Base-by-base conservation (phyloP, 345 rosid genomes). In the Brassica juncea region DNA sequence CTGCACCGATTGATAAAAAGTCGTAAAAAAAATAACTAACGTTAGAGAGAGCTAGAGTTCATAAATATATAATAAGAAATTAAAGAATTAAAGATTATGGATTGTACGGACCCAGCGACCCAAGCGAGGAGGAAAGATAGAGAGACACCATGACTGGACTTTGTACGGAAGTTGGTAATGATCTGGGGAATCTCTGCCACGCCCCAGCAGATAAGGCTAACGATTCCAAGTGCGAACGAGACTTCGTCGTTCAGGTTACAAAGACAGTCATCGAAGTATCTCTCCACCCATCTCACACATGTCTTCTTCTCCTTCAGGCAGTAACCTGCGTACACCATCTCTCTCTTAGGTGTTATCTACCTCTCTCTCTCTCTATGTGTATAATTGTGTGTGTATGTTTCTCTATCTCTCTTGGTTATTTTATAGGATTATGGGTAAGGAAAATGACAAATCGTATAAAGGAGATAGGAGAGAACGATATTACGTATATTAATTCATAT, bases 181-280 rank as follows among this genome's bases (percentile, higher is more conserved):
- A 94, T 90, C 77, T 94, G 99, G 35, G 98, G 99, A 78, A 94
- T 81, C 80, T 94, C 99, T 1, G 98, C 99, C 27, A 93, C 91
- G 7, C 89, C 94, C 99, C 99, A 94, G 34, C 92, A 88, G 8
- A 91, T 76, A 1, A 94, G 68, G 75, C 99, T 91, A 5, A 44
- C 55, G 6, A 94, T 60, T 4, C 98, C 99, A 30, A 92, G 92
- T 1, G 68, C 84, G 68, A 94, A 94, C 0, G 98, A 92, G 14
- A 90, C 61, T 6, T 87, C 99, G 63, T 94, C 99, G 57, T 76
- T 88, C 27, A 80, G 28, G 80, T 86, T 88, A 84, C 99, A 94
- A 1, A 94, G 91, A 74, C 99, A 94, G 72, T 94, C 99, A 66
- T 84, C 86, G 84, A 94, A 92, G 80, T 91, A 87, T 68, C 54